Evolutionary conservation across 768 basidiomycete species (phyloP).

Genomic region (Pulveroboletus sp.): DNA sequence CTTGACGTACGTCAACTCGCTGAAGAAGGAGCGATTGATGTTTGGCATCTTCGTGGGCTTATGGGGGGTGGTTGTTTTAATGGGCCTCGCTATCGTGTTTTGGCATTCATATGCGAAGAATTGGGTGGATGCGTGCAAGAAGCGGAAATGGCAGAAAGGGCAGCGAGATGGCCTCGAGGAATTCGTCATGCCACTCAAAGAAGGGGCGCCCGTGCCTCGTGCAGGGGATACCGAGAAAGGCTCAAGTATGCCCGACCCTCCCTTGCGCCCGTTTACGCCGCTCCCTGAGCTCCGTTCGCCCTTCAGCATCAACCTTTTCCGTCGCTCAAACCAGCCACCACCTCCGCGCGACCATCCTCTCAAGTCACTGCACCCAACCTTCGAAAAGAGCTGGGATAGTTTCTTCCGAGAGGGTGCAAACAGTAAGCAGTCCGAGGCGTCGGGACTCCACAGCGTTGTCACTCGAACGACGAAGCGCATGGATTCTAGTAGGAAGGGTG

Average conservation of each 20-base stretch:
- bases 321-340: conserved; percentile 33
- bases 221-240: conserved; percentile 25
- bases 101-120: conserved; percentile 64
- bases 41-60: conserved; percentile 78
- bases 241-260: conserved; percentile 15
- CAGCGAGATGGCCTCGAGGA: conserved; percentile 47
- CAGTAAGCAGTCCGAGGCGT: conserved; percentile 19
- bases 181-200: conserved; percentile 29
- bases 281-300: conserved; percentile 37
- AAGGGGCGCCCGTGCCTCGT: conserved; percentile 14
- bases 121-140: conserved; percentile 43
- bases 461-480: conserved; percentile 39
- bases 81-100: conserved; percentile 64
- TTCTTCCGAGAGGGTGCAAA: conserved; percentile 34
- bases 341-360: conserved; percentile 22
- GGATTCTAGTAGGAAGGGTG: conserved; percentile 39
- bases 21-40: conserved; percentile 80
- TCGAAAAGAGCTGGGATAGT: conserved; percentile 43
- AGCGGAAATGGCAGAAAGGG: conserved; percentile 47
- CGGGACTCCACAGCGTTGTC: conserved; percentile 22
- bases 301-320: conserved; percentile 33
- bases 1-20: conserved; percentile 59
- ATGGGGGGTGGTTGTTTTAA: conserved; percentile 79
- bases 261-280: conserved; percentile 47
- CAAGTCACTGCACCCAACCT: conserved; percentile 25